Evolutionary conservation across 208 protist genomes (phyloP).

Genomic region (Leishmania arabica): DNA sequence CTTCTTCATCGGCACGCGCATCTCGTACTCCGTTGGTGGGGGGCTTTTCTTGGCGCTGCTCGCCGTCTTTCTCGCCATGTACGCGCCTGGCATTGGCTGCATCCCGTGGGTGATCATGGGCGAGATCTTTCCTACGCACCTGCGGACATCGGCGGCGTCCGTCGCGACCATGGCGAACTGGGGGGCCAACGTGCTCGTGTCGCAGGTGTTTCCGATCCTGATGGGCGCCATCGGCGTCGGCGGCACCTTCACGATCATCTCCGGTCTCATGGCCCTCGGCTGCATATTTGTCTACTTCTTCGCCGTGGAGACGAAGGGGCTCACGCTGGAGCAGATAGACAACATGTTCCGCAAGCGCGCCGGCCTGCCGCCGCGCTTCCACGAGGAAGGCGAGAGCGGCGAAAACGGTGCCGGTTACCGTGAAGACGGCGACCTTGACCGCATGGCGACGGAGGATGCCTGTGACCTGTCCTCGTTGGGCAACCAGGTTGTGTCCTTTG

Average conservation of each 20-base stretch:
- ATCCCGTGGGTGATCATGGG: slow-evolving; percentile 93
- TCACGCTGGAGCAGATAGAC: slow-evolving; percentile 88
- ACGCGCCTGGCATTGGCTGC: slow-evolving; percentile 86
- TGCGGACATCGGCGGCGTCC: slow-evolving; percentile 81
- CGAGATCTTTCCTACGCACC: slow-evolving; percentile 88
- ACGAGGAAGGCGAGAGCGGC: slow-evolving; percentile 27
- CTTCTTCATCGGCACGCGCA: slow-evolving; percentile 59
- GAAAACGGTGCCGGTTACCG: slow-evolving; percentile 4
- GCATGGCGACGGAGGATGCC: neutral
- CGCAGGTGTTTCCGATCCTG: slow-evolving; percentile 85
- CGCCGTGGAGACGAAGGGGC: slow-evolving; percentile 88
- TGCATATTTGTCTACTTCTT: slow-evolving; percentile 82
- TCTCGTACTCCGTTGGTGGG: slow-evolving; percentile 58
- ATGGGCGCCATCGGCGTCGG: slow-evolving; percentile 84
- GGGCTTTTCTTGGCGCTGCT: slow-evolving; percentile 84
- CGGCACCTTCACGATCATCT: slow-evolving; percentile 80
- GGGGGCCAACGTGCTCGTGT: slow-evolving; percentile 86
- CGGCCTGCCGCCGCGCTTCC: slow-evolving; percentile 39
- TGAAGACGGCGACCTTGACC: slow-evolving; percentile 7
- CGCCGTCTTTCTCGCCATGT: slow-evolving; percentile 81
- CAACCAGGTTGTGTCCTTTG: slow-evolving; percentile 8
- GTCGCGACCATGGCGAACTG: slow-evolving; percentile 93
- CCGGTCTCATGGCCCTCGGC: slow-evolving; percentile 56
- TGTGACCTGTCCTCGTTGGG: slow-evolving; percentile 4
- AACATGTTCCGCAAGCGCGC: slow-evolving; percentile 71